Percentiles rank a stretch among this genome's conserved stretches.
These are phyloP conservation scores for Blastocystis sp. DNA, from an alignment of 352 stramenopile genomes.

Conservation along the genomic window DNA sequence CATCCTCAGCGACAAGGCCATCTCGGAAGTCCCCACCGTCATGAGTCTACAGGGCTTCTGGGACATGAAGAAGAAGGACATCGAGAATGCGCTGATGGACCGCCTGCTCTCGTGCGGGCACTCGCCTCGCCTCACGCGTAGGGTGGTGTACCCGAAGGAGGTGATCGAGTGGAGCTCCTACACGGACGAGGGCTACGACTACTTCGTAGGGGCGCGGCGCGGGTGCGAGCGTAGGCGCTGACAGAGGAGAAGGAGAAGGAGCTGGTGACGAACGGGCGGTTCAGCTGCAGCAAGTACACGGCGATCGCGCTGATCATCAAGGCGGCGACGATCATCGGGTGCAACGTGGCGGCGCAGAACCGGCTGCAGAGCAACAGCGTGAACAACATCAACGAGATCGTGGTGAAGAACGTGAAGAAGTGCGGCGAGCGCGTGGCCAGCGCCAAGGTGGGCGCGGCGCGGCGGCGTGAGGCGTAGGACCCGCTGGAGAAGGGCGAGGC, in stretches of 20 bases:
- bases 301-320: constrained; percentile 63
- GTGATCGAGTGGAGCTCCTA: constrained; percentile 27
- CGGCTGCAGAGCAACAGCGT: constrained; percentile 63
- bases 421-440: background rate
- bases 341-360: constrained; percentile 48
- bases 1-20: constrained; percentile 36
- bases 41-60: constrained; percentile 25
- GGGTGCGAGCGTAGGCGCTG: constrained; percentile 1
- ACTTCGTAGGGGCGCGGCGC: background rate
- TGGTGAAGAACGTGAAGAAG: constrained; percentile 10
- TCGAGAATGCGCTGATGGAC: constrained; percentile 63
- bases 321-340: constrained; percentile 41
- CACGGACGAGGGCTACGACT: constrained; percentile 29
- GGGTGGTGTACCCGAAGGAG: constrained; percentile 38
- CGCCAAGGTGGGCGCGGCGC: background rate
- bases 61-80: constrained; percentile 61
- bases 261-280: constrained; percentile 42
- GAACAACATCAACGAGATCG: constrained; percentile 56
- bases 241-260: constrained; percentile 64
- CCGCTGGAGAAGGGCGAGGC: constrained; percentile 2
- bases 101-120: constrained; percentile 1
- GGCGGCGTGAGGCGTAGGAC: background rate
- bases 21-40: constrained; percentile 31
- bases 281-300: constrained; percentile 52
- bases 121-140: background rate